Base-by-base conservation (phyloP, 495 filamentous ascomycete species). In the Daldinia bambusicola region DNA sequence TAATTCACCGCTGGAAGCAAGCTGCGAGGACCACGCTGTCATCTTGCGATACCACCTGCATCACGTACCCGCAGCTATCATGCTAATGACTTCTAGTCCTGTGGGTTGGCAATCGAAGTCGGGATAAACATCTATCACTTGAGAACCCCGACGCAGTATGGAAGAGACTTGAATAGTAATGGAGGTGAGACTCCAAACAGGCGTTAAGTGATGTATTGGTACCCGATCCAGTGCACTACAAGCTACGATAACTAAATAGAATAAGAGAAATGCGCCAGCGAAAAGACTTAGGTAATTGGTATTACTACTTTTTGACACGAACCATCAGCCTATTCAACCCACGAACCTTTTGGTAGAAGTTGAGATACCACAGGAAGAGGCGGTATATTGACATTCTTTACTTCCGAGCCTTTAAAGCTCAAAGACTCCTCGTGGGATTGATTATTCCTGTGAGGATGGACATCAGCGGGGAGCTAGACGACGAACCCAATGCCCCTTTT, bases 281-380 rank as follows among this genome's bases (percentile, higher is more conserved):
- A 32, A 32, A 2, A 1, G 26, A 26, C 26, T 26, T 26, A n/a
- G n/a, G 26, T 26, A 1, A 3, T 26, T 26, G 3, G 1, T 26
- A 26, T 26, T 26, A 26, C 3, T 26, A 53, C 50, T 30, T 32
- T n/a, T 12, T 30, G 8, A 8, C n/a, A 18, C 61, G 45, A 12
- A 7, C 3, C 6, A 70, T 32, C 2, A 61, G 31, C 20, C 55
- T 61, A 18, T 38, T 0, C 37, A 70, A 0, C 31, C 36, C 34
- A 30, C 67, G 56, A 50, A 50, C 14, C 50, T 70, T 65, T 4
- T 65, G 31, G n/a, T 61, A 70, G 22, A 45, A 38, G 37, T 56
- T 41, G 5, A 70, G 55, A 36, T 70, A 65, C 61, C 45, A 56
- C 6, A 70, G 6, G 9, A 70, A 37, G 4, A 64, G 13, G 31